Percentiles rank a stretch among this genome's conserved stretches.
These are phyloP conservation scores for Raffaelea deltoideospora DNA, from an alignment of 2,329 filamentous ascomycete species.

Conservation along the genomic window DNA sequence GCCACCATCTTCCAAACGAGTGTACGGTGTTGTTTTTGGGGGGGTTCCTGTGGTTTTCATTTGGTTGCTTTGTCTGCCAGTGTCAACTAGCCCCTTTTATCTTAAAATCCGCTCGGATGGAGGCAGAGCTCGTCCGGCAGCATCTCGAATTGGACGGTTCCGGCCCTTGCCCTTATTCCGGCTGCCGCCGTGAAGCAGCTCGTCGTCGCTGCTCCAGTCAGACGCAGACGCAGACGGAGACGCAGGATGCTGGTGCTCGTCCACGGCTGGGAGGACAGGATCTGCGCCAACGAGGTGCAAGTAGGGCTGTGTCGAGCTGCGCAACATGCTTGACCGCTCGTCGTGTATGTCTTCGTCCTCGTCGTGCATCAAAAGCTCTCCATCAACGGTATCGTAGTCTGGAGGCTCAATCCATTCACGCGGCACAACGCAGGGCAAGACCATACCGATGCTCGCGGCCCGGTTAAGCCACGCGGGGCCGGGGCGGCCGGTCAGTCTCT, in stretches of 20 bases:
- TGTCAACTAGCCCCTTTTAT: no score
- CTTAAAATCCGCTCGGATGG: slow-evolving; percentile 38
- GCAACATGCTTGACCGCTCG: slow-evolving; percentile 16
- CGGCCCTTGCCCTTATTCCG: slow-evolving; percentile 29
- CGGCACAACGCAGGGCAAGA: slow-evolving; percentile 68
- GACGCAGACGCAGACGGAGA: not conserved
- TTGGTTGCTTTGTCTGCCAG: no score
- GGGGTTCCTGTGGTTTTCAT: no score
- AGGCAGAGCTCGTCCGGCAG: slow-evolving; percentile 34
- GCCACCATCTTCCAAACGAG: no score
- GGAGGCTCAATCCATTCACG: slow-evolving; percentile 69
- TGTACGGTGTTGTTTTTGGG: no score
- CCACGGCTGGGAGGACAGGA: slow-evolving; percentile 11
- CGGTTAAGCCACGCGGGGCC: slow-evolving; percentile 69
- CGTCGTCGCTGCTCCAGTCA: slow-evolving; percentile 25
- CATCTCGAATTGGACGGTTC: slow-evolving; percentile 25
- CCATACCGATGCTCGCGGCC: slow-evolving; percentile 69
- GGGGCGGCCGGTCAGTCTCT: slow-evolving; percentile 52
- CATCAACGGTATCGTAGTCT: slow-evolving; percentile 58
- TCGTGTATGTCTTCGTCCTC: slow-evolving; percentile 33
- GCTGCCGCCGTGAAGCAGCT: slow-evolving; percentile 25
- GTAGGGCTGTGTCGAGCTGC: slow-evolving; percentile 14
- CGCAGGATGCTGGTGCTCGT: not conserved
- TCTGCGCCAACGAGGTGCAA: slow-evolving; percentile 11
- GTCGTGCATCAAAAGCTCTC: slow-evolving; percentile 42